Conservation (phyloP, 2,329 filamentous ascomycete genomes). For the Aspergillus oerlinghausenensis region DNA sequence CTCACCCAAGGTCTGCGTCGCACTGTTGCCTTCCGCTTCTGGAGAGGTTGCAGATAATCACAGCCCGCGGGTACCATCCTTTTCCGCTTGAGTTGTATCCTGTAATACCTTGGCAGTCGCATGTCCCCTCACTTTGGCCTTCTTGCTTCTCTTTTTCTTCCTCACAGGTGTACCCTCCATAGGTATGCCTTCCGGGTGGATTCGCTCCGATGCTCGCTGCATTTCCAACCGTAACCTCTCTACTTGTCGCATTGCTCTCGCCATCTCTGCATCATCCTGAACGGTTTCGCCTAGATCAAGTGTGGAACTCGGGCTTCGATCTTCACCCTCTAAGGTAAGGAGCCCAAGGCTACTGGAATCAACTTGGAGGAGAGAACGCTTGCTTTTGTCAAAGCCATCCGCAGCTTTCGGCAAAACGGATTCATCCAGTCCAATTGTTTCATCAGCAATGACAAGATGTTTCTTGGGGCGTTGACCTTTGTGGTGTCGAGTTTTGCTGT, state of each 20-base stretch:
- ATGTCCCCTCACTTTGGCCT: background rate
- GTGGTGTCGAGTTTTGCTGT: conserved; percentile 25
- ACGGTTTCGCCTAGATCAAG: conserved; percentile 59
- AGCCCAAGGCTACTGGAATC: conserved; percentile 77
- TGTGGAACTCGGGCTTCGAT: conserved; percentile 15
- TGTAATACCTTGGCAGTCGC: conserved; percentile 1
- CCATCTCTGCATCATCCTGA: conserved; percentile 83
- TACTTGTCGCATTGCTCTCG: conserved; percentile 79
- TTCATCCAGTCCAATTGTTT: conserved; percentile 57
- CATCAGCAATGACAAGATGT: conserved; percentile 67
- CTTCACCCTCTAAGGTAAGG: conserved; percentile 60
- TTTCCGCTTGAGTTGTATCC: background rate
- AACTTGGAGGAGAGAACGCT: conserved; percentile 71
- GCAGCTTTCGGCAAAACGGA: conserved; percentile 35
- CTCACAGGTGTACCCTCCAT: conserved; percentile 48
- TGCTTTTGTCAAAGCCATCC: conserved; percentile 35
- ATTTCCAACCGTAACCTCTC: conserved; percentile 83
- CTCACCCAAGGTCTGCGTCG: background rate
- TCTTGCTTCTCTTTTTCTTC: conserved; percentile 44
- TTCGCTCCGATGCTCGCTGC: conserved; percentile 50
- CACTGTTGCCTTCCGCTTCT: background rate
- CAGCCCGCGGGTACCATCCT: background rate
- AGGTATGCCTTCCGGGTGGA: conserved; percentile 45
- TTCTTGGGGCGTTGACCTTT: conserved; percentile 49
- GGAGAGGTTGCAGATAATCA: background rate